These are phyloP conservation scores for Glycine soja DNA, from an alignment of 306 rosid genomes.

Conservation along the genomic window DNA sequence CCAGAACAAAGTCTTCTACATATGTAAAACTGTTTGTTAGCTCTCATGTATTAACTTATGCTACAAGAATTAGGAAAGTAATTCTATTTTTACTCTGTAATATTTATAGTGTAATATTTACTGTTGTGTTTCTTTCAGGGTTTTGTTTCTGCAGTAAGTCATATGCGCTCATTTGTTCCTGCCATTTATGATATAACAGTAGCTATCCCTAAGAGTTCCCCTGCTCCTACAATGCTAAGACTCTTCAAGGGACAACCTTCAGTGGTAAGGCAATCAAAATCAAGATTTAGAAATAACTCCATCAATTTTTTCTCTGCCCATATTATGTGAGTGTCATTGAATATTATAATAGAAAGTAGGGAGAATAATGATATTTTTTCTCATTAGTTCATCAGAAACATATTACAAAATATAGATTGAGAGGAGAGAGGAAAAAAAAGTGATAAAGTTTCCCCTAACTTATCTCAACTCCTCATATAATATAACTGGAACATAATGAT, in stretches of 20 bases:
- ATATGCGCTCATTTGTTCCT: constrained; percentile 91
- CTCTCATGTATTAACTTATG: background rate
- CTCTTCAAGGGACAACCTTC: constrained; percentile 90
- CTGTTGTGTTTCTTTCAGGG: constrained; percentile 65
- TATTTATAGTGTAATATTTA: background rate
- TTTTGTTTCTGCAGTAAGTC: constrained; percentile 84
- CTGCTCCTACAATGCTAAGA: constrained; percentile 91
- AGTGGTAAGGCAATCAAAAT: constrained; percentile 68
- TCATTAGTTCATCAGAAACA: background rate
- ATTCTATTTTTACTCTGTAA: background rate
- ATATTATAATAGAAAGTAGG: background rate
- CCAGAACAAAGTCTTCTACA: background rate
- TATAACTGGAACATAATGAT: background rate
- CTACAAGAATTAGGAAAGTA: background rate
- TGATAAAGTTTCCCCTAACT: background rate
- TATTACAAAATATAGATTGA: background rate
- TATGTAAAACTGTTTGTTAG: background rate
- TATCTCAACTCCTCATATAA: background rate
- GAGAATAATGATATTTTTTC: constrained; percentile 5
- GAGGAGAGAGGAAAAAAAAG: background rate
- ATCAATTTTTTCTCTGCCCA: constrained; percentile 5
- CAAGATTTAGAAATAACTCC: constrained; percentile 37
- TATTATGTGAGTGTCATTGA: background rate
- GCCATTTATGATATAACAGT: constrained; percentile 86
- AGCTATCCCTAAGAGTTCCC: constrained; percentile 79